These are phyloP conservation scores for Scutellaria minor DNA, from an alignment of 257 asterid species.

Conservation along the genomic window DNA sequence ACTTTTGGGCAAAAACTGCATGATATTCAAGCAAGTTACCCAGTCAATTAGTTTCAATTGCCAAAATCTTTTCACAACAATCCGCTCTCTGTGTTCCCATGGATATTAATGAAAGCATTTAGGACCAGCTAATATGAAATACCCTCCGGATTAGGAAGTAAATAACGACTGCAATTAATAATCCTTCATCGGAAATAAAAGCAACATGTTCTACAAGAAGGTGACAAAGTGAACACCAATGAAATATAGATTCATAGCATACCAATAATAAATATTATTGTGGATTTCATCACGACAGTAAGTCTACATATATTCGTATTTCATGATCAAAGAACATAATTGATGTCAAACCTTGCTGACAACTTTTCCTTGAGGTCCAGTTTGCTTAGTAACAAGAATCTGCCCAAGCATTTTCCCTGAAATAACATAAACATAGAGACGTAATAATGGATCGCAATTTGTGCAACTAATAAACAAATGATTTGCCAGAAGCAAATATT, in stretches of 20 bases:
- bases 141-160: conserved; percentile 12
- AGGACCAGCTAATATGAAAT: conserved; percentile 12
- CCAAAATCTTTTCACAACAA: conserved; percentile 10
- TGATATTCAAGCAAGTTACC: conserved; percentile 15
- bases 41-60: conserved; percentile 16
- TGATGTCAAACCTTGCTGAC: conserved; percentile 87
- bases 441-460: conserved; percentile 1
- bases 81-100: not conserved
- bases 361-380: conserved; percentile 92
- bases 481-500: conserved; percentile 10
- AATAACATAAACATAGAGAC: conserved; percentile 32
- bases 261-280: not conserved
- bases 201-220: conserved; percentile 2
- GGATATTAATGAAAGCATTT: conserved; percentile 4
- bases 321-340: conserved; percentile 10
- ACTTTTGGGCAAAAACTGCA: not conserved
- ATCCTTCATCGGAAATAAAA: conserved; percentile 15
- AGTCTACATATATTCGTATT: not conserved
- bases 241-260: not conserved
- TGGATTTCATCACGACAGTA: not conserved
- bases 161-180: conserved; percentile 9
- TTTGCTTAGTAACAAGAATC: conserved; percentile 93
- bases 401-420: conserved; percentile 97
- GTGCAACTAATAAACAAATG: not conserved
- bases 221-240: not conserved